These are phyloP conservation scores for Phytophthora uliginosa DNA, from an alignment of 352 stramenopile species.

Conservation along the genomic window DNA sequence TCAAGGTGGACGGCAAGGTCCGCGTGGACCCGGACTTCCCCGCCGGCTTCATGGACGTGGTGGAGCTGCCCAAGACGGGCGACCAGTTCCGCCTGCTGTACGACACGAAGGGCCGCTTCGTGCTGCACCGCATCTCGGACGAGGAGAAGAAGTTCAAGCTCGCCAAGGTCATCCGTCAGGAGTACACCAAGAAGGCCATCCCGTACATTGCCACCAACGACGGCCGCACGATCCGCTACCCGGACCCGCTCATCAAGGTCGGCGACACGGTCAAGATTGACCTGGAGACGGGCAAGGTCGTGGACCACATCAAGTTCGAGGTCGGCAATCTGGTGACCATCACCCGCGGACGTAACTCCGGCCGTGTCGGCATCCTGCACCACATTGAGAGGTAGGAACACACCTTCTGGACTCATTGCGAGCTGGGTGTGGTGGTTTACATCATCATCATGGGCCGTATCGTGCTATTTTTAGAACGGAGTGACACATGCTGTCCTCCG, in stretches of 20 bases:
- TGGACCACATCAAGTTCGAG: conserved; percentile 99
- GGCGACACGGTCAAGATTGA: conserved; percentile 99
- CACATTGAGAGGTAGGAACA: conserved; percentile 97
- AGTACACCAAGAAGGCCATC: conserved; percentile 98
- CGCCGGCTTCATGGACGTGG: conserved; percentile 99
- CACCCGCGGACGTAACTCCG: conserved; percentile 97
- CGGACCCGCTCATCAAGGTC: conserved; percentile 98
- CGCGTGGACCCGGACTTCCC: conserved; percentile 99
- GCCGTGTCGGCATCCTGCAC: conserved; percentile 98
- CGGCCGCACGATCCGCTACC: conserved; percentile 99
- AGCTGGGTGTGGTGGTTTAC: conserved; percentile 88
- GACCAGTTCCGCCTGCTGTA: conserved; percentile 99
- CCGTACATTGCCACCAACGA: conserved; percentile 99
- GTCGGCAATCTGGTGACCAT: conserved; percentile 98
- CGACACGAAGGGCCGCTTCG: conserved; percentile 99
- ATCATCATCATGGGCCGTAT: conserved; percentile 22
- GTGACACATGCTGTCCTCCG: neutral
- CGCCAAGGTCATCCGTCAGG: conserved; percentile 97
- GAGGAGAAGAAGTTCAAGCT: conserved; percentile 99
- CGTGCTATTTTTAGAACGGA: conserved; percentile 12
- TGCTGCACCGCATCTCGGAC: conserved; percentile 97
- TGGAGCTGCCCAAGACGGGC: conserved; percentile 97
- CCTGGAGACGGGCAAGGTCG: conserved; percentile 98
- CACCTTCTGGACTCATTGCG: conserved; percentile 89
- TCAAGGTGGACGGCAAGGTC: conserved; percentile 98